Conservation (phyloP, 768 basidiomycete species). For the Amanita pseudoporphyria region DNA sequence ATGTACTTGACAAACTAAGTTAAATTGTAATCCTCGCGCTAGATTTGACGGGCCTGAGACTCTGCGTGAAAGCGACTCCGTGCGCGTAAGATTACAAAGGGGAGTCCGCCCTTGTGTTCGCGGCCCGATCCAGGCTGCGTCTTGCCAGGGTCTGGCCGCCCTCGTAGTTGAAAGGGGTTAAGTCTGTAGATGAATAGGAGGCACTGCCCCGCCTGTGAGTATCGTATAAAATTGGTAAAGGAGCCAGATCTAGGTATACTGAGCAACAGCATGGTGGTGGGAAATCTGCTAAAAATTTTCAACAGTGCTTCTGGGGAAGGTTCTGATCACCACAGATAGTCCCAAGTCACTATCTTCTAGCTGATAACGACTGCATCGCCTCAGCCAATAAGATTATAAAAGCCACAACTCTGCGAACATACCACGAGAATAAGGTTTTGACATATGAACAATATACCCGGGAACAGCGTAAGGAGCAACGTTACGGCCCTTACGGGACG, state of each 20-base stretch:
- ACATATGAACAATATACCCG: not conserved
- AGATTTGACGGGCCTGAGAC: slow-evolving; percentile 5
- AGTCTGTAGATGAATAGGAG: not conserved
- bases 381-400: not conserved
- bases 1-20: not conserved
- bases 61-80: no score
- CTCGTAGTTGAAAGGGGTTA: not conserved
- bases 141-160: not conserved
- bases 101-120: not conserved
- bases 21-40: not conserved
- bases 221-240: not conserved
- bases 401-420: not conserved
- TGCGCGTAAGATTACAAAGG: not conserved
- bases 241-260: not conserved
- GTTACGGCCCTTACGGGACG: not conserved
- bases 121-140: not conserved
- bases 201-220: not conserved
- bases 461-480: not conserved
- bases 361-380: no score
- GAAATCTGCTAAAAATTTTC: not conserved
- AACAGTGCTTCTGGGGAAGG: not conserved
- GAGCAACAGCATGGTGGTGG: not conserved
- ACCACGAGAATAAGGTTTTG: not conserved
- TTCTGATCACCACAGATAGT: not conserved
- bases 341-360: not conserved